Base-by-base conservation (phyloP, 1,284 basidiomycete species). In the Marasmius tenuissimus region DNA sequence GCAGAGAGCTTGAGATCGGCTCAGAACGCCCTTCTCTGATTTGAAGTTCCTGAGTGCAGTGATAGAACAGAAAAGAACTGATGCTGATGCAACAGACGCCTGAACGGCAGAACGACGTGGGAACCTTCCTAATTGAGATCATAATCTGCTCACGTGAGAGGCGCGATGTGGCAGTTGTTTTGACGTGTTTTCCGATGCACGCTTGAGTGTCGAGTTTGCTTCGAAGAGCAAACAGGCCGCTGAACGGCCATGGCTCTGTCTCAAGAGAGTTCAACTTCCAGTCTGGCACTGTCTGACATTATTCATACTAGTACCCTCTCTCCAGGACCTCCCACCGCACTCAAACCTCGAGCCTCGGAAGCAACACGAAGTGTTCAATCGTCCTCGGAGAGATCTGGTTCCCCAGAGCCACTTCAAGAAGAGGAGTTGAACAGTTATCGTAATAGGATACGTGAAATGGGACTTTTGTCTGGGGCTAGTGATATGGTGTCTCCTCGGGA, bases 401-500 rank as follows among this genome's bases (percentile, higher is more conserved):
- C 27, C 14, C 35, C 49, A 11, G 59, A 61, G 51, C 62, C 62
- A 6, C 48, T 63, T 14, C 51, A 52, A 18, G 59, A 58, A 39
- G 59, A 63, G 16, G 62, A 63, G 38, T n/a, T 63, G 20, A 42
- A 51, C 38, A 39, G 50, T 16, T 56, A 40, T 51, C 62, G 62
- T 9, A 27, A 18, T 16, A 61, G 53, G 27, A 52, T 61, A 4
- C 34, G 38, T 8, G 52, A 63, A 22, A 50, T 61, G 59, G 47
- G 47, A 11, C 39, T 35, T 8, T 35, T 20, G 52, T 33, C n/a
- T 4, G 35, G 14, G 18, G 59, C 14, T 12, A 42, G 37, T 47
- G 10, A 16, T 37, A 14, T 8, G 16, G 11, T 48, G 42, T 76
- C 67, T 48, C 57, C 72, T 0, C 74, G 75, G 59, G 86, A 88